phyloP scores from a whole-genome alignment of 768 basidiomycete genomes.

The Dioszegia hungarica region DNA sequence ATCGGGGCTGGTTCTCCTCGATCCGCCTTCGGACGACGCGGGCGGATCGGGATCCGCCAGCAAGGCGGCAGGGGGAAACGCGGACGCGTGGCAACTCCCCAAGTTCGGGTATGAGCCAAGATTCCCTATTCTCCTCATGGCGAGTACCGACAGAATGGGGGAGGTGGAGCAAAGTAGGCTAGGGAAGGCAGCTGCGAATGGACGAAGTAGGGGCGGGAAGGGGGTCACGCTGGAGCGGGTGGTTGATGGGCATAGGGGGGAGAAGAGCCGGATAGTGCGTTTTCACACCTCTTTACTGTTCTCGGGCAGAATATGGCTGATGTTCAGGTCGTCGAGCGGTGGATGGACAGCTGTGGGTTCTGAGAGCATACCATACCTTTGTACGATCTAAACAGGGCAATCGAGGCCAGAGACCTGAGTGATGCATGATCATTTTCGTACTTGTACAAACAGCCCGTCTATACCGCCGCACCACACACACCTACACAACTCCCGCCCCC shows the following conservation, averaged over 20 bases:
- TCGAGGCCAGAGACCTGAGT: too few relatives aligned
- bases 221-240: slow-evolving; percentile 33
- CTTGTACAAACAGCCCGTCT: too few relatives aligned
- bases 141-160: not conserved
- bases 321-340: slow-evolving; percentile 24
- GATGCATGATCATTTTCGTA: too few relatives aligned
- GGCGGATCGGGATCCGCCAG: too few relatives aligned
- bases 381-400: not conserved
- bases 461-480: too few relatives aligned
- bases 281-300: not conserved
- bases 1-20: slow-evolving; percentile 60
- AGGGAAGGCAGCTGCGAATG: slow-evolving; percentile 45
- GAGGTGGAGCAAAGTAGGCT: slow-evolving; percentile 16
- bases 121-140: slow-evolving; percentile 35
- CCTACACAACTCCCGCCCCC: too few relatives aligned
- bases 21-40: slow-evolving; percentile 51
- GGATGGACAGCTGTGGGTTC: slow-evolving; percentile 37
- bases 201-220: slow-evolving; percentile 51
- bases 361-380: not conserved
- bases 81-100: too few relatives aligned
- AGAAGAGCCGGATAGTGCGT: slow-evolving; percentile 28
- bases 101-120: slow-evolving; percentile 42
- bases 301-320: slow-evolving; percentile 1
- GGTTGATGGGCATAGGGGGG: slow-evolving; percentile 51
- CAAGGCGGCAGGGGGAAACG: too few relatives aligned